Evolutionary conservation across 768 basidiomycete genomes (phyloP).

Genomic region (Lactifluus piperatus): DNA sequence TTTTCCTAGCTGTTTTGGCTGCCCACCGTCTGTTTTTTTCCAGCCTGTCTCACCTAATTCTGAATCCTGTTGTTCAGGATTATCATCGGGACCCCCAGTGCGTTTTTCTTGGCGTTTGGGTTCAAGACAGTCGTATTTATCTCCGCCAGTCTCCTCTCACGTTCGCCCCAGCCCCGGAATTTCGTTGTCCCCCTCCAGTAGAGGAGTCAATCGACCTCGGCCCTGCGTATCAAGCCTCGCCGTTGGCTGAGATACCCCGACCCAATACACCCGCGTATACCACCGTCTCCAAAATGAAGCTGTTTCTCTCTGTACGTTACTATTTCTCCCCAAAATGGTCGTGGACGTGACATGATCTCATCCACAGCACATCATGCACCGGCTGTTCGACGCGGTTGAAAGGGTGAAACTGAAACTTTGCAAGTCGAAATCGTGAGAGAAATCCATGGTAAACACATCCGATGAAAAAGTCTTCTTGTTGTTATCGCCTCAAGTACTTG

Average conservation of each 20-base stretch:
- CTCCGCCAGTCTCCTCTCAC: constrained; percentile 6
- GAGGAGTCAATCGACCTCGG: not conserved
- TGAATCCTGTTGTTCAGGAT: not conserved
- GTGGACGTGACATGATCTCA: not conserved
- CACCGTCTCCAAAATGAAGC: not conserved
- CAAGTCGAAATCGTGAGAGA: not conserved
- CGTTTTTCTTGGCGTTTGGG: not conserved
- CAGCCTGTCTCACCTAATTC: constrained; percentile 4
- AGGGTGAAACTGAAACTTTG: constrained; percentile 5
- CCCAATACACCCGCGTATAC: not conserved
- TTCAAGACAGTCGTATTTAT: not conserved
- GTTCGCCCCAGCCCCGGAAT: not conserved
- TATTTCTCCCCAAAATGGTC: not conserved
- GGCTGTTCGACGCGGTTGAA: not conserved
- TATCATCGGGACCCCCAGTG: not conserved
- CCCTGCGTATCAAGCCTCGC: not conserved
- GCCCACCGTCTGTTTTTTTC: not conserved
- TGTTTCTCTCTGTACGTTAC: not conserved
- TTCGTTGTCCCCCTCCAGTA: not conserved
- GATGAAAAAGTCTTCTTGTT: not conserved
- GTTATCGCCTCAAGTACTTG: not conserved
- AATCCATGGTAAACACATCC: not conserved
- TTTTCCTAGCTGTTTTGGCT: not conserved
- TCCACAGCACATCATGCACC: not conserved
- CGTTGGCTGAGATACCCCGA: not conserved